Base-by-base conservation (phyloP, 176 grass and related monocot species). In the Poa pratensis region DNA sequence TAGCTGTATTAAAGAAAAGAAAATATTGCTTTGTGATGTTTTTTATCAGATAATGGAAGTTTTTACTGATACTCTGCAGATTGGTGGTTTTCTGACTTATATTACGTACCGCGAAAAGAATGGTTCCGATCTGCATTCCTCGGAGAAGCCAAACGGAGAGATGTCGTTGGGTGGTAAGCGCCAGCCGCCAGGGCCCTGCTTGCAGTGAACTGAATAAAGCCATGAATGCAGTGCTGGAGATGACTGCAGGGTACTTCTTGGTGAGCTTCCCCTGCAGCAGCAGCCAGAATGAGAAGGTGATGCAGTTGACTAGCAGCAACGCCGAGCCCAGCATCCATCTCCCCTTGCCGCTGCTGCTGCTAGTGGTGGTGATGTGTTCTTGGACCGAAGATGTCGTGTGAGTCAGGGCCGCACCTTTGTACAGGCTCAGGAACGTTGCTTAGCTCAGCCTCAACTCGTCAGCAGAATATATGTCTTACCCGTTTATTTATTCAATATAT, bases 161-260 rank as follows among this genome's bases (percentile, higher is more conserved):
- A 24, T 64, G 55, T 73, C 81, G 84, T 51, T 88, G 74, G 17
- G 85, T 89, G 28, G 70, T 70, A 23, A 95, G 87, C 20, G 78
- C 30, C 30, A 30, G 30, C 30, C 30, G 30, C 69, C 59, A 92
- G 20, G 16, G 80, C 80, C 9, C 75, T 18, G 88, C 88, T 74
- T 92, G 93, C 45, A 95, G 17, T 69, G 89, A 95, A 51, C 90
- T 87, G 46, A 95, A 78, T 42, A 90, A 89, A 64, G 91, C 83
- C 61, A 92, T 88, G 62, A 92, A 75, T 17, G 88, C 88, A 19
- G 88, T 95, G 80, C 82, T 71, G 18, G 93, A 95, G 76, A 92
- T 88, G 40, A 95, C 63, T 18, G 88, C 70, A 9, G 88, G 90
- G 63, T 95, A 92, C 67, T 92, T 95, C 50, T 95, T 92, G 60